Base-by-base conservation (phyloP, 176 grass and related monocot genomes). In the Bonia amplexicaulis region DNA sequence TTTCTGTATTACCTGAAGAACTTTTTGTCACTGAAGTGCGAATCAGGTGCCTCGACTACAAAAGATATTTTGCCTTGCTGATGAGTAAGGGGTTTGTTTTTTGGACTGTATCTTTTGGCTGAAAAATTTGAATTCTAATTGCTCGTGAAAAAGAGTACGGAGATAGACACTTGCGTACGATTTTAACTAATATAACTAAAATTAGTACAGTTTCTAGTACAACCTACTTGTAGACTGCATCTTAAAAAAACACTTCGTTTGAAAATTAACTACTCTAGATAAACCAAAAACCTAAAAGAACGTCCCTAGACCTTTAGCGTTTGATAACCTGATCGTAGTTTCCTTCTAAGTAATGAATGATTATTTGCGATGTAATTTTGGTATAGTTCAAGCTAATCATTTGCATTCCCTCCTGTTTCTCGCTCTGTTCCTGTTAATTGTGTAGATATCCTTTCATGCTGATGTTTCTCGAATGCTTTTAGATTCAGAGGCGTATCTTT, bases 81-180 rank as follows among this genome's bases (percentile, higher is more conserved):
- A 6, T 66, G 3, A 14, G 3, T 17, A 6, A 7, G 35, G 35
- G 4, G 31, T 33, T 37, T 5, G 4, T 37, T 37, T 37, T 35
- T 35, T 35, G 4, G 33, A 4, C 0, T 5, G 2, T 37, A 37
- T 0, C 33, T 37, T 37, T 37, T 37, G 4, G 35, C 4, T 37
- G 35, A 37, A 37, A 5, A 0, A 5, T 37, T 37, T 37, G 4
- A 37, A 37, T 37, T 5, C 4, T 37, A 2, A 37, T 5, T 37
- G 4, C 5, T 37, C 0, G 0, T 5, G 4, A 37, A 0, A 37
- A 5, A 37, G 0, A 5, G 4, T 0, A 37, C 5, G 5, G 0
- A 5, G 4, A 37, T 0, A 37, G 3, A 37, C 5, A 37, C 4
- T 37, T 5, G 4, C 35, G 4, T 37, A 5, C 35, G 35, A 37